A percentile compares a stretch with the other conserved stretches of the same genome.
Evolutionary conservation across 768 basidiomycete genomes (phyloP).

Genomic region (Harrya chromipes): DNA sequence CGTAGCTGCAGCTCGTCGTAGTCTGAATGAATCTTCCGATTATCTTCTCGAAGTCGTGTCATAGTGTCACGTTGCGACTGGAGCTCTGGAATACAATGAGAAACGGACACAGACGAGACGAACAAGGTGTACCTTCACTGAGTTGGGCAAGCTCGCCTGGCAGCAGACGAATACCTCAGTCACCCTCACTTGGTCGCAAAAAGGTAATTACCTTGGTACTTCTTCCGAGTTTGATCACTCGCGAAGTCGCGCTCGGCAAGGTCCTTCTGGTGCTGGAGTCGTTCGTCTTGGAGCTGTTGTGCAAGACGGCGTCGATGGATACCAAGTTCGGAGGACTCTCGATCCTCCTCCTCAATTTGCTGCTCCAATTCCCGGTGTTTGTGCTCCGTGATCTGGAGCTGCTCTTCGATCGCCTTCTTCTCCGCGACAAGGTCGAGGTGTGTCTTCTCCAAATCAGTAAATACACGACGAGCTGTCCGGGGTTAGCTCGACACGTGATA

Average conservation of each 20-base stretch:
- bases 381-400: constrained; percentile 47
- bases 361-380: constrained; percentile 57
- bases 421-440: constrained; percentile 51
- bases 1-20: constrained; percentile 72
- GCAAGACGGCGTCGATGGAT: constrained; percentile 63
- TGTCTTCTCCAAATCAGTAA: constrained; percentile 59
- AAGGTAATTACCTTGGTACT: constrained; percentile 65
- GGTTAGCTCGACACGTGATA: constrained; percentile 7
- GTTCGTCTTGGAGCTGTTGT: constrained; percentile 75
- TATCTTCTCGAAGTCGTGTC: constrained; percentile 76
- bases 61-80: constrained; percentile 75
- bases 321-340: constrained; percentile 62
- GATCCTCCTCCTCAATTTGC: constrained; percentile 65
- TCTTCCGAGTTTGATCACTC: constrained; percentile 78
- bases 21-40: constrained; percentile 72
- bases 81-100: constrained; percentile 47
- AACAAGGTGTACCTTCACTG: constrained; percentile 58
- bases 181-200: neutral
- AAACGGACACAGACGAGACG: neutral
- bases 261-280: constrained; percentile 76
- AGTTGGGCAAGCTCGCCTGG: constrained; percentile 74
- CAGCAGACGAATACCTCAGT: constrained; percentile 2
- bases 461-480: constrained; percentile 52
- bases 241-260: constrained; percentile 77
- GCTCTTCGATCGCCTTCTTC: constrained; percentile 48